Base-by-base conservation (phyloP, 1,139 yeast species). In the Geotrichum aggregatum region DNA sequence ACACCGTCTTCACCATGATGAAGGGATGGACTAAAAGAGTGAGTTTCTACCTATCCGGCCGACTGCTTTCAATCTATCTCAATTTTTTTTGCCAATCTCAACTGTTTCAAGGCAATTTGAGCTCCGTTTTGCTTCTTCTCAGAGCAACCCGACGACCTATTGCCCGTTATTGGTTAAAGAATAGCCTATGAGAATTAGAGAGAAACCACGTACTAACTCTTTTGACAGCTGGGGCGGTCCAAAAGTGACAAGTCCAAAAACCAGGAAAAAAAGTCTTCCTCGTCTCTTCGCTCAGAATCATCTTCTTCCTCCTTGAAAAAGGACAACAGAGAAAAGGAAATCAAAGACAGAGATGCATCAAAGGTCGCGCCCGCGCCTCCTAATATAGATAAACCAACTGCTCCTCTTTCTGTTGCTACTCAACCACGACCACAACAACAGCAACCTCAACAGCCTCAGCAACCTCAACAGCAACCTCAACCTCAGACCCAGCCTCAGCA, bases 21-120 rank as follows among this genome's bases (percentile, higher is more conserved):
- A 68, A 68, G 61, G 69, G 72, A 52, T 69, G 72, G 72, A 69
- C 72, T 31, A 68, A 68, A 56, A 65, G 71, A 49, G 60, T 55
- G 52, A 28, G 59, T 58, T 24, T 8, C 8, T 8, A 8, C 28
- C 8, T 5, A 24, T 24, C 7, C 8, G 5, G 28, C 5, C 28
- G 28, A 24, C 8, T 24, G 28, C 5, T 24, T 24, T 24, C 7
- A 5, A 8, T 24, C 8, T 8, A 8, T 24, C 24, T 36, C n/a
- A 21, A 18, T n/a, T 18, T 4, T 19, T 35, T 34, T 22, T 18
- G n/a, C n/a, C n/a, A n/a, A n/a, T n/a, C 11, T 44, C 22, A 3
- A 8, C n/a, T 14, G 24, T 10, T 26, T 28, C 18, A 14, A 42
- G 13, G 28, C 28, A 5, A 24, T 24, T 24, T 24, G 28, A 24